phyloP scores from a whole-genome alignment of 2,329 filamentous ascomycete species.

The Hymenoscyphus albidus region DNA sequence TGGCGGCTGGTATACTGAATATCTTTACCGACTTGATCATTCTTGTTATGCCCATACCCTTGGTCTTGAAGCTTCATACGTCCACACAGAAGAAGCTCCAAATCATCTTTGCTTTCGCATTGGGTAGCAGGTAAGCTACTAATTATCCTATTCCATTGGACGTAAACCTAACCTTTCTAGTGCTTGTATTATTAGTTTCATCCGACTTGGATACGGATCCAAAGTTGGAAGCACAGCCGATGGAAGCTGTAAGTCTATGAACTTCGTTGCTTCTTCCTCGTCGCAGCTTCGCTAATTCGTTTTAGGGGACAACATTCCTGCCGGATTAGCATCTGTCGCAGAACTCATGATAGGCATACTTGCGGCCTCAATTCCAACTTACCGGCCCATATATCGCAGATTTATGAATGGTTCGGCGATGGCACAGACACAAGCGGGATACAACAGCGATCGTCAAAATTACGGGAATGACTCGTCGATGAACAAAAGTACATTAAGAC shows the following conservation, averaged over 20 bases:
- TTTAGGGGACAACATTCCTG: neutral
- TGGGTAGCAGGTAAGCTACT: neutral
- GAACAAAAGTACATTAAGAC: neutral
- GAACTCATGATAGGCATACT: neutral
- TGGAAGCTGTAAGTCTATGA: neutral
- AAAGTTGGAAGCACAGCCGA: neutral
- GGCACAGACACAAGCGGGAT: neutral
- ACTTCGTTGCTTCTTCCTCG: neutral
- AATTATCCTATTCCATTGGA: neutral
- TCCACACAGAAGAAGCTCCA: neutral
- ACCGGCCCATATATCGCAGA: neutral
- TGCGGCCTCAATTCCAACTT: neutral
- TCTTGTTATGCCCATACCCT: slow-evolving; percentile 35
- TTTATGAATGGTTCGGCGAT: neutral
- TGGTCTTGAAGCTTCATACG: slow-evolving; percentile 36
- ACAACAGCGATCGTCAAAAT: neutral
- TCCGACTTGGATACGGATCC: neutral
- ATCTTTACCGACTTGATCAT: slow-evolving; percentile 20
- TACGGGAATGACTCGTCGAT: neutral
- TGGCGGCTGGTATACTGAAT: slow-evolving; percentile 7
- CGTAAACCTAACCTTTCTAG: neutral
- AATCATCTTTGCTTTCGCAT: neutral
- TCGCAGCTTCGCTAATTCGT: neutral
- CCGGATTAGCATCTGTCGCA: neutral
- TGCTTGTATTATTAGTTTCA: slow-evolving; percentile 1